Base-by-base conservation (phyloP, 805 yeast species). In the Ogataea henricii region DNA sequence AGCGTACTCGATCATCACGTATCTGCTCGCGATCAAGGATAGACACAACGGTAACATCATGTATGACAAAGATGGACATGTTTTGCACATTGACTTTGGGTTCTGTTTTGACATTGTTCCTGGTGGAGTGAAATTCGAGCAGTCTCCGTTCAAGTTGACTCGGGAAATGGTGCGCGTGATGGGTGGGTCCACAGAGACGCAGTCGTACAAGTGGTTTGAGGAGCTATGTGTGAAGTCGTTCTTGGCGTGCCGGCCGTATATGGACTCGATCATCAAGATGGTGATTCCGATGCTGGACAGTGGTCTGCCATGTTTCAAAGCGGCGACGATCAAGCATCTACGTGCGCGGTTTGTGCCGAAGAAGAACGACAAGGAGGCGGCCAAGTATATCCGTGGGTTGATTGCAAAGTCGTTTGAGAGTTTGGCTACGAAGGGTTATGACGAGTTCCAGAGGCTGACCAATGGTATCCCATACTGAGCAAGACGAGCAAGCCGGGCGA, bases 51-150 rank as follows among this genome's bases (percentile, higher is more conserved):
- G 99, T 66, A 94, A 94, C 67, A 92, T 94, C 53, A 85, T 94
- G 88, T 89, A 94, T 62, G 99, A 94, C 64, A 89, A 85, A 51
- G 86, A 88, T 60, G 99, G 99, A 4, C 97, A 94, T 64, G 81
- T 95, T 52, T 72, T 95, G 53, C 99, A 94, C 68, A 89, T 95
- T 67, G 99, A 94, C 70, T 94, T 94, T 71, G 99, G 99, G 3
- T 94, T 94, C 77, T 91, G 97, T 60, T 95, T 94, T 65, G 99
- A 94, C 70, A 94, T 94, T 66, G 97, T 89, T 27, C 99, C 99
- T 8, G 99, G 99, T 55, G 99, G 99, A 29, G 97, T 94, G 41
- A 89, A 85, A 61, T 95, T 94, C 64, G 99, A 94, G 61, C 96
- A 89, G n/a, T 96, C 96, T 1, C 98, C 99, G 10, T 94, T 94